Evolutionary conservation across 1,284 basidiomycete species (phyloP).

Genomic region (Trichosporon sp.): DNA sequence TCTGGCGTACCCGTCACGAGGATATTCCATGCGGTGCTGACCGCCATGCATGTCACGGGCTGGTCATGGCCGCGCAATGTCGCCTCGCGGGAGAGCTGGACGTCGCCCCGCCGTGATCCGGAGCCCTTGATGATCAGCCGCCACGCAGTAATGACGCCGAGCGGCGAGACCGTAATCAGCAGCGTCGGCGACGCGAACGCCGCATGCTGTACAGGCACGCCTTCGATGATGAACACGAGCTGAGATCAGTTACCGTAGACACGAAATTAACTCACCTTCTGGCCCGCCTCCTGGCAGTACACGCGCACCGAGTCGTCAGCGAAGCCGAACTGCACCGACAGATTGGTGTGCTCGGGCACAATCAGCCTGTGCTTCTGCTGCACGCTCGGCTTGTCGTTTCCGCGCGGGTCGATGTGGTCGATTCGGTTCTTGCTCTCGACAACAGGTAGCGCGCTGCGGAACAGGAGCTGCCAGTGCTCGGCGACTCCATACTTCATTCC

Average conservation of each 20-base stretch:
- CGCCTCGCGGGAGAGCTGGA: slow-evolving; percentile 63
- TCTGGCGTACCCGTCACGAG: slow-evolving; percentile 80
- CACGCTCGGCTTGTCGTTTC: slow-evolving; percentile 35
- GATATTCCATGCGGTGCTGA: slow-evolving; percentile 79
- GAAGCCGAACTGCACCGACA: slow-evolving; percentile 54
- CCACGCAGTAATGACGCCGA: slow-evolving; percentile 80
- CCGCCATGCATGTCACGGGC: slow-evolving; percentile 69
- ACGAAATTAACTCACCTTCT: slow-evolving; percentile 26
- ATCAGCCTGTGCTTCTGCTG: slow-evolving; percentile 39
- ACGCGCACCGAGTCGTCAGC: slow-evolving; percentile 46
- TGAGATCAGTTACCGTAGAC: slow-evolving; percentile 48
- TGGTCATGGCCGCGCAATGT: slow-evolving; percentile 76
- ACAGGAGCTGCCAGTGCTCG: slow-evolving; percentile 61
- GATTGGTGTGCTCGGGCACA: slow-evolving; percentile 33
- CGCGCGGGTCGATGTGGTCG: slow-evolving; percentile 60
- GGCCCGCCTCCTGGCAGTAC: slow-evolving; percentile 52
- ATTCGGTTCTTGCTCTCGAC: slow-evolving; percentile 61
- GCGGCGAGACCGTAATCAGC: slow-evolving; percentile 73
- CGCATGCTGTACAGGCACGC: slow-evolving; percentile 71
- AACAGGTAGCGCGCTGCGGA: slow-evolving; percentile 54
- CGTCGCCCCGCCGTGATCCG: slow-evolving; percentile 44
- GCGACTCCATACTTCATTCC: slow-evolving; percentile 74
- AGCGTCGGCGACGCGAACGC: slow-evolving; percentile 71
- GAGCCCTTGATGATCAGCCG: slow-evolving; percentile 57
- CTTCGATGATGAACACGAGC: slow-evolving; percentile 74